phyloP scores from a whole-genome alignment of 2,329 filamentous ascomycete genomes.

The Colletotrichum tropicicola region DNA sequence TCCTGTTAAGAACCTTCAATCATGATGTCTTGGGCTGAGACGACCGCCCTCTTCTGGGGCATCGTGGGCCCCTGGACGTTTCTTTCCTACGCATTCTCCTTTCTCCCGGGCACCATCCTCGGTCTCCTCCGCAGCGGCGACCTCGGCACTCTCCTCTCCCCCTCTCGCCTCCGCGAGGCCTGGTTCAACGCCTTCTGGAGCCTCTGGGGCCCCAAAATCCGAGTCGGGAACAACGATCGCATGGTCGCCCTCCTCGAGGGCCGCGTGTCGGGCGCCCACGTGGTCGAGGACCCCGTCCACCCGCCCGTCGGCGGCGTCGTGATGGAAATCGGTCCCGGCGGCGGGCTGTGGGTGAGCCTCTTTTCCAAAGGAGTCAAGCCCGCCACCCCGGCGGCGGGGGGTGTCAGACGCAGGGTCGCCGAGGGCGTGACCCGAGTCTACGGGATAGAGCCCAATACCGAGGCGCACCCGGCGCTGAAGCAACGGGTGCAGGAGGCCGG shows the following conservation, averaged over 20 bases:
- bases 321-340: conserved; percentile 70
- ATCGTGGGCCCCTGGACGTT: conserved; percentile 62
- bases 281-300: conserved; percentile 42
- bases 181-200: conserved; percentile 73
- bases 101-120: conserved; percentile 60
- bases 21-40: conserved; percentile 37
- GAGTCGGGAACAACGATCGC: conserved; percentile 46
- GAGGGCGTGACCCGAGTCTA: conserved; percentile 54
- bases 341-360: conserved; percentile 67
- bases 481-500: conserved; percentile 59
- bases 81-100: conserved; percentile 55
- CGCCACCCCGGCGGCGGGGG: conserved; percentile 4
- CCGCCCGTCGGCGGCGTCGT: conserved; percentile 59
- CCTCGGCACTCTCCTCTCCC: conserved; percentile 49
- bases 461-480: conserved; percentile 58
- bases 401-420: background rate
- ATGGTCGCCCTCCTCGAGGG: conserved; percentile 66
- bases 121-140: conserved; percentile 47
- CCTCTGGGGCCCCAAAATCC: conserved; percentile 59
- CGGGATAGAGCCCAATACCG: conserved; percentile 71
- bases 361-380: conserved; percentile 43
- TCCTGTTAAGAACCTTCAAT: background rate
- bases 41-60: conserved; percentile 35
- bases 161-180: conserved; percentile 49
- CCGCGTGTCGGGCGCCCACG: conserved; percentile 47